Base-by-base conservation (phyloP, 352 stramenopile genomes). In the Aphanomyces invadans region DNA sequence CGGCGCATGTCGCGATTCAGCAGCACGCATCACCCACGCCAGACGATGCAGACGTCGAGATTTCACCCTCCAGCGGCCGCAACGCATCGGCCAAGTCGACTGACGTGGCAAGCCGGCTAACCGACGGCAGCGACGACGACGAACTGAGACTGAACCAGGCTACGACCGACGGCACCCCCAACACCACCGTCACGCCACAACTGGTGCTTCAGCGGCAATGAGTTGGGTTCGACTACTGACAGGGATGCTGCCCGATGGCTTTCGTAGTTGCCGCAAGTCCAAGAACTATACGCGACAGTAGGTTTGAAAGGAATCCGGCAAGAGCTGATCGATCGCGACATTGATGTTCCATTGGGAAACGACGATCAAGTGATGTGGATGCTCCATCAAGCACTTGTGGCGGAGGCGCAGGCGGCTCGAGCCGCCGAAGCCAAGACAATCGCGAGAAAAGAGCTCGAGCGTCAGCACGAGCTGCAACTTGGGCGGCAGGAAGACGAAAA, bases 301-400 rank as follows among this genome's bases (percentile, higher is more conserved):
- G 82, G 84, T 0, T 69, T 90, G 33, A 77, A 86, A 51, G 89
- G 82, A 74, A 81, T 92, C 49, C 84, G 90, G 38, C 84, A 92
- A 67, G 84, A 92, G 59, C 76, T 92, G 9, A 88, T 87, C 56
- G 82, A 92, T 45, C 80, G 82, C 9, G 78, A 77, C 0, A 59
- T 89, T 25, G 82, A 92, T 48, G 78, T 82, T 1, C 60, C 45
- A 1, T 26, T 56, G 31, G 60, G 84, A 21, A 56, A 67, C 0
- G 78, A 73, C 0, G 66, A 73, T 9, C 32, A 59, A 21, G 84
- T 92, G 55, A 61, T 90, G 17, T 23, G 73, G 42, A 62, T 68
- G 0, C 88, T 79, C 36, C 62, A 88, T 32, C 59, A 70, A 5
- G 73, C 74, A n/a, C 64, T 90, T 0, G 51, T 56, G 0, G 21